phyloP scores from a whole-genome alignment of 192 early-diverging fungal genomes.

The Ambispora gerdemannii region DNA sequence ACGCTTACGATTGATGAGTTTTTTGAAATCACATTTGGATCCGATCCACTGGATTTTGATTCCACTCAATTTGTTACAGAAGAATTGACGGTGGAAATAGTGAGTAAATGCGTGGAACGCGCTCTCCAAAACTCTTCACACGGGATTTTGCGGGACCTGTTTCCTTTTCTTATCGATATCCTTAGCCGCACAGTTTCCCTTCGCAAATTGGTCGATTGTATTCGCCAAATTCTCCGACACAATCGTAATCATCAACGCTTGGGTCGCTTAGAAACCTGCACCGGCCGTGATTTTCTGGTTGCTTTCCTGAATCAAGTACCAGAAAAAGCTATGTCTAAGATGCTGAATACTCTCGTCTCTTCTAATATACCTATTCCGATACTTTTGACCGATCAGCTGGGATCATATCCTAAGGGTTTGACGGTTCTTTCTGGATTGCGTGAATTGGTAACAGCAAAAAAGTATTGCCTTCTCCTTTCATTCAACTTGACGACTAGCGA shows the following conservation, averaged over 20 bases:
- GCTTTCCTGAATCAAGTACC: conserved; percentile 10
- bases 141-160: conserved; percentile 8
- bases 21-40: conserved; percentile 5
- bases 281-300: background rate
- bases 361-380: conserved; percentile 14
- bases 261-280: background rate
- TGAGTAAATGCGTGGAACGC: background rate
- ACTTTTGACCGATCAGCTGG: background rate
- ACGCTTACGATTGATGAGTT: background rate
- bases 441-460: background rate
- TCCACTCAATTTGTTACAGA: conserved; percentile 2
- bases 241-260: background rate
- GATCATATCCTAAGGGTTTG: conserved; percentile 1
- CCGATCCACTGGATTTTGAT: background rate
- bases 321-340: background rate
- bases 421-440: background rate
- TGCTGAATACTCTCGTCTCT: background rate
- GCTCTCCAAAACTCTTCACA: background rate
- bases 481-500: background rate
- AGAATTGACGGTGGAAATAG: background rate
- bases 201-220: background rate
- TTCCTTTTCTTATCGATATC: background rate
- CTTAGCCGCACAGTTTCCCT: background rate
- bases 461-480: conserved; percentile 5
- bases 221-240: background rate